These are phyloP conservation scores for Leavenworthia alabamica DNA, from an alignment of 345 rosid species.

Conservation along the genomic window DNA sequence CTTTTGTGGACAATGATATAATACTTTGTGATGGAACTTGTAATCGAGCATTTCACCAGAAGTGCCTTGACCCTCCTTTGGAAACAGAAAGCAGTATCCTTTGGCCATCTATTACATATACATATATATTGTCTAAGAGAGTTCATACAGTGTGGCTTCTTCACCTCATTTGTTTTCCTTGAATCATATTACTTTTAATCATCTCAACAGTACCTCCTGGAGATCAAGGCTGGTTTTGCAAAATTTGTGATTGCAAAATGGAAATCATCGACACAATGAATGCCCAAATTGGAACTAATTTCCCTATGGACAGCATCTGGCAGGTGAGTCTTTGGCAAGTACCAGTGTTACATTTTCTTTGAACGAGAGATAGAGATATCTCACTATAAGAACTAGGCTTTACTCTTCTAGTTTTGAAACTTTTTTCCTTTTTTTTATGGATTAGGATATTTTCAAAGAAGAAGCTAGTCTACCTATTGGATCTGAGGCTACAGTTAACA, in stretches of 20 bases:
- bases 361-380: not conserved
- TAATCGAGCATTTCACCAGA: constrained; percentile 90
- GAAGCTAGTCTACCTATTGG: constrained; percentile 68
- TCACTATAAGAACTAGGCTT: not conserved
- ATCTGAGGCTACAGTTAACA: constrained; percentile 43
- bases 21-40: constrained; percentile 96
- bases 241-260: constrained; percentile 81
- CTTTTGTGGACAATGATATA: constrained; percentile 82
- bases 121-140: not conserved
- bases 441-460: constrained; percentile 78
- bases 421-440: constrained; percentile 5
- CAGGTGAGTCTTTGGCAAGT: constrained; percentile 44
- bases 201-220: constrained; percentile 79
- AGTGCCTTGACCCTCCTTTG: constrained; percentile 87
- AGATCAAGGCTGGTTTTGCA: constrained; percentile 98
- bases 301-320: constrained; percentile 65
- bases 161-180: not conserved
- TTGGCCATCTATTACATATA: not conserved
- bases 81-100: constrained; percentile 76
- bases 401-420: constrained; percentile 7
- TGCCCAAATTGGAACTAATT: constrained; percentile 84
- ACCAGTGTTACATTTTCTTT: not conserved
- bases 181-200: constrained; percentile 15
- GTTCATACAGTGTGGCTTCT: not conserved
- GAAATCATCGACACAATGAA: constrained; percentile 84